A percentile compares a stretch with the other conserved stretches of the same genome.
Conservation (phyloP, 768 basidiomycete species). For the Lentinus brumalis region DNA sequence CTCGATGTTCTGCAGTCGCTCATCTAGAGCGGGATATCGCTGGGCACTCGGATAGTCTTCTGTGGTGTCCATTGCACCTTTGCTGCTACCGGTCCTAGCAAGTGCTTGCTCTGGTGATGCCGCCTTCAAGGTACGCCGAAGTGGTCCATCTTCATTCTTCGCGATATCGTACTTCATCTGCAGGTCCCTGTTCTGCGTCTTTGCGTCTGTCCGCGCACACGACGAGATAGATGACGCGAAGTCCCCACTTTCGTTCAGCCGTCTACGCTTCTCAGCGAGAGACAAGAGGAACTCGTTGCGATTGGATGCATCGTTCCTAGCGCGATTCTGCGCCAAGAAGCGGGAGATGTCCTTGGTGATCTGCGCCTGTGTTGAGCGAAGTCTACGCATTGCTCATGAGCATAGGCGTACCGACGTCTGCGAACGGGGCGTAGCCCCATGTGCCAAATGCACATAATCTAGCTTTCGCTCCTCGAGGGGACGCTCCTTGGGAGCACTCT, state of each 20-base stretch:
- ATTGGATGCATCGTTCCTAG: conserved; percentile 77
- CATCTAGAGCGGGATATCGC: conserved; percentile 60
- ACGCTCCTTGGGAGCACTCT: conserved; percentile 27
- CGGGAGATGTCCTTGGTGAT: conserved; percentile 70
- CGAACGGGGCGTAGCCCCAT: conserved; percentile 49
- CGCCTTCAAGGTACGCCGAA: conserved; percentile 58
- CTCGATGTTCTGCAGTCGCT: conserved; percentile 68
- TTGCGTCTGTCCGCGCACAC: conserved; percentile 77
- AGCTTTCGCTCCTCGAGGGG: conserved; percentile 71
- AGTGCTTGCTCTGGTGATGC: background rate
- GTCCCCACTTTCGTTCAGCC: conserved; percentile 37
- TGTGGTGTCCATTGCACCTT: background rate
- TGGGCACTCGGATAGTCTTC: conserved; percentile 37
- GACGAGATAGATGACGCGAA: conserved; percentile 41
- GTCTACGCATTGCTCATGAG: background rate
- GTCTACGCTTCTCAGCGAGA: conserved; percentile 54
- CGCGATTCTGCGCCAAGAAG: conserved; percentile 70
- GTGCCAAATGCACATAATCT: conserved; percentile 55
- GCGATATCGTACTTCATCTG: conserved; percentile 89
- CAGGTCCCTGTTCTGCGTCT: conserved; percentile 65
- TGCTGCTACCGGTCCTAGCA: background rate
- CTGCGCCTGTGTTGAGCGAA: conserved; percentile 28
- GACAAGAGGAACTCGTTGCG: conserved; percentile 71
- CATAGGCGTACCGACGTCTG: conserved; percentile 55
- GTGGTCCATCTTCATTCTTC: conserved; percentile 79